A percentile compares a stretch with the other conserved stretches of the same genome.
Conservation (phyloP, 768 basidiomycete species). For the Podaxis mareebaensis region DNA sequence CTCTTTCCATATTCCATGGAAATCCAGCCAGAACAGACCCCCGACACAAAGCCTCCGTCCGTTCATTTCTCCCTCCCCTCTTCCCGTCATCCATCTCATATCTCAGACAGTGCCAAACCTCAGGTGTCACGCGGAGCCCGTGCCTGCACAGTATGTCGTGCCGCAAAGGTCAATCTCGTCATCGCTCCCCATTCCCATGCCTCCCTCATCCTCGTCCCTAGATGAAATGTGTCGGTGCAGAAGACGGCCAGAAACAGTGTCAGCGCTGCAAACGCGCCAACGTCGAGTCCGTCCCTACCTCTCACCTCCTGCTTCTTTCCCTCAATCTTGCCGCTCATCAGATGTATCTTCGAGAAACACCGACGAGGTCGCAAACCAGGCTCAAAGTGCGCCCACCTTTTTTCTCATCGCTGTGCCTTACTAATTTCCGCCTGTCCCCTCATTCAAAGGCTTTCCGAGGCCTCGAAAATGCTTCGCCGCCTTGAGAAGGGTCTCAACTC, state of each 20-base stretch:
- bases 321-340: slow-evolving; percentile 30
- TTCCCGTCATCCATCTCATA: slow-evolving; percentile 10
- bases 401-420: slow-evolving; percentile 15
- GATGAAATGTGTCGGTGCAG: slow-evolving; percentile 93
- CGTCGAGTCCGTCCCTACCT: slow-evolving; percentile 55
- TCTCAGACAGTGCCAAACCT: slow-evolving; percentile 37
- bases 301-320: slow-evolving; percentile 16
- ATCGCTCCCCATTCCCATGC: slow-evolving; percentile 18
- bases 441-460: slow-evolving; percentile 70
- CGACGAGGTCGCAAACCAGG: slow-evolving; percentile 86
- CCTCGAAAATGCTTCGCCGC: slow-evolving; percentile 85
- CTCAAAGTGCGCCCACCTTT: slow-evolving; percentile 63
- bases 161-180: slow-evolving; percentile 62
- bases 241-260: slow-evolving; percentile 79
- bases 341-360: slow-evolving; percentile 88
- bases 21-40: slow-evolving; percentile 33
- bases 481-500: slow-evolving; percentile 81
- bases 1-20: slow-evolving; percentile 32
- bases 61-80: slow-evolving; percentile 19
- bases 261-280: slow-evolving; percentile 84
- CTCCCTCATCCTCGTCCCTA: slow-evolving; percentile 32
- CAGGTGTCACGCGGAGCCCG: slow-evolving; percentile 56
- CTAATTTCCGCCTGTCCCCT: slow-evolving; percentile 7
- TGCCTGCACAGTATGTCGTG: slow-evolving; percentile 84
- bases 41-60: slow-evolving; percentile 36